Percentiles rank a stretch among this genome's conserved stretches.
Conservation (phyloP, 768 basidiomycete genomes). For the Trametes sanguinea region DNA sequence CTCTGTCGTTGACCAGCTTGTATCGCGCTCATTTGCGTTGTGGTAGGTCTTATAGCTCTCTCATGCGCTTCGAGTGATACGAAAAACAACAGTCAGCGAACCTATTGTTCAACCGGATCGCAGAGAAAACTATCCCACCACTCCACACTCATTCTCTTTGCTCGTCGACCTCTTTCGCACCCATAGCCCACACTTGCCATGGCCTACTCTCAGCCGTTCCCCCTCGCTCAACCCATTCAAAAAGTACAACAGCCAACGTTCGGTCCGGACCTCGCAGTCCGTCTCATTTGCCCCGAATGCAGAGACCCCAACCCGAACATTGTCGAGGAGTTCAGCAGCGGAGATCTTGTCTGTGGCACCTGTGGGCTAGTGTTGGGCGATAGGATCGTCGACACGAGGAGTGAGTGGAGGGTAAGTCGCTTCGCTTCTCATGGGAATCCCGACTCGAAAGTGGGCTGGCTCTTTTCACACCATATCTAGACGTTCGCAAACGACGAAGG, state of each 20-base stretch:
- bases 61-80: neutral
- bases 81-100: slow-evolving; percentile 5
- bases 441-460: slow-evolving; percentile 23
- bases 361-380: slow-evolving; percentile 96
- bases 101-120: neutral
- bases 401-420: slow-evolving; percentile 91
- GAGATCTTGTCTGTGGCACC: slow-evolving; percentile 93
- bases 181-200: slow-evolving; percentile 38
- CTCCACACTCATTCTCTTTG: slow-evolving; percentile 12
- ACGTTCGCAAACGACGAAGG: slow-evolving; percentile 99
- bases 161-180: slow-evolving; percentile 18
- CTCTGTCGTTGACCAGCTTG: neutral
- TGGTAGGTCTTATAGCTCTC: slow-evolving; percentile 5
- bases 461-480: slow-evolving; percentile 45
- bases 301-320: slow-evolving; percentile 91
- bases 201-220: slow-evolving; percentile 81
- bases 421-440: slow-evolving; percentile 17
- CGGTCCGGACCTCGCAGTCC: slow-evolving; percentile 83
- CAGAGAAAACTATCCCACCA: neutral
- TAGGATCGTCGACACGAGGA: slow-evolving; percentile 94
- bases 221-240: slow-evolving; percentile 59
- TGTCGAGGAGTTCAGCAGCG: slow-evolving; percentile 96
- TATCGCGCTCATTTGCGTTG: slow-evolving; percentile 10
- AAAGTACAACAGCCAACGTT: slow-evolving; percentile 61
- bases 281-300: slow-evolving; percentile 95